Evolutionary conservation across 768 basidiomycete species (phyloP).

Genomic region (Gloeostereum incarnatum): DNA sequence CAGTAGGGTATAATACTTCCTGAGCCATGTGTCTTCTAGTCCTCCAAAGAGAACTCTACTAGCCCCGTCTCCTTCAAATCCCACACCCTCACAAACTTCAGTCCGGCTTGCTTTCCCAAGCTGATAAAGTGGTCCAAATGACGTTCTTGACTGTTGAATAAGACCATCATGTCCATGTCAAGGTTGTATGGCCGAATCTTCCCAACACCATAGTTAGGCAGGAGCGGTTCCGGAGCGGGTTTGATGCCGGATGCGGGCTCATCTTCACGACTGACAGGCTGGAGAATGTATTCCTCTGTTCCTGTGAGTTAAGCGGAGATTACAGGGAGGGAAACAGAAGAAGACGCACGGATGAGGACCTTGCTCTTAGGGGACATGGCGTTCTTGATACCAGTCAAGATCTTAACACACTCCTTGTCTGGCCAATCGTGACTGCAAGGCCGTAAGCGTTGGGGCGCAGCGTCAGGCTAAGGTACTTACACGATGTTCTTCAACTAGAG

Average conservation of each 20-base stretch:
- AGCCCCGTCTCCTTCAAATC: too few relatives aligned
- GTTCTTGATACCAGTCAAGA: slow-evolving; percentile 23
- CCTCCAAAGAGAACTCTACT: too few relatives aligned
- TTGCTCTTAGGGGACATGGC: slow-evolving; percentile 24
- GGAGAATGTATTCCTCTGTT: slow-evolving; percentile 28
- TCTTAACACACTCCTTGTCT: slow-evolving; percentile 21
- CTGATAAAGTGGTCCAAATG: slow-evolving; percentile 25
- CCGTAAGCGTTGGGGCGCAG: background rate
- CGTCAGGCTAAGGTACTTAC: slow-evolving; percentile 12
- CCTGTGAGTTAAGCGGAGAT: background rate
- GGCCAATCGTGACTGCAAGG: slow-evolving; percentile 32
- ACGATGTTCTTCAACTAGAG: slow-evolving; percentile 24
- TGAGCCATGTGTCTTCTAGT: too few relatives aligned
- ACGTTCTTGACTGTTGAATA: slow-evolving; percentile 32
- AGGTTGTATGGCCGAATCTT: slow-evolving; percentile 28
- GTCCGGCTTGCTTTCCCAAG: background rate
- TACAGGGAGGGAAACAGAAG: background rate
- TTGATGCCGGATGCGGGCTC: slow-evolving; percentile 6
- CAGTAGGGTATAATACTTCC: too few relatives aligned
- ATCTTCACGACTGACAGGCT: slow-evolving; percentile 13
- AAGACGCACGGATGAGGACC: slow-evolving; percentile 25
- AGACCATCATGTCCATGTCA: slow-evolving; percentile 36
- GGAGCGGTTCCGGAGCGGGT: slow-evolving; percentile 32
- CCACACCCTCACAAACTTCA: too few relatives aligned
- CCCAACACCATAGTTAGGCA: slow-evolving; percentile 38